Evolutionary conservation across 768 basidiomycete genomes (phyloP).

Genomic region (Xerocomellus intermedius): DNA sequence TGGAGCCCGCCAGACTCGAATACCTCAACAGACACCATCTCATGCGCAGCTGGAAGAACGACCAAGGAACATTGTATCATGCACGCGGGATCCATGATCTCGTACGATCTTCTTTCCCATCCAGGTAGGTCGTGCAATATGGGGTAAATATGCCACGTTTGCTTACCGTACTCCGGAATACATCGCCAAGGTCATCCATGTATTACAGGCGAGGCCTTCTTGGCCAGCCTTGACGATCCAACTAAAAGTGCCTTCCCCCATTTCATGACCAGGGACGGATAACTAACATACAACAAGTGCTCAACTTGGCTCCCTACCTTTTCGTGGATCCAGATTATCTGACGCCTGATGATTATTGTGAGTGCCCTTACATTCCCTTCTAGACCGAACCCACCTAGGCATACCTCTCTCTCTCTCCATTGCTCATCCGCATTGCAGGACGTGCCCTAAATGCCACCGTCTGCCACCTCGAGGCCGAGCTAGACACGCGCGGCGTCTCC

Average conservation of each 20-base stretch:
- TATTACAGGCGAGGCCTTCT: conserved; percentile 48
- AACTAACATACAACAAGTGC: conserved; percentile 69
- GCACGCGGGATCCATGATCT: conserved; percentile 52
- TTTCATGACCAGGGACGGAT: conserved; percentile 56
- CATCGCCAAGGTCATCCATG: conserved; percentile 60
- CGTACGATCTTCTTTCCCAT: conserved; percentile 57
- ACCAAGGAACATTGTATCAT: conserved; percentile 51
- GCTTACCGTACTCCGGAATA: conserved; percentile 42
- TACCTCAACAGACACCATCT: conserved; percentile 90
- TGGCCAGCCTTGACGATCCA: not conserved
- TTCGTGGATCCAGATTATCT: conserved; percentile 68
- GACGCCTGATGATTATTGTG: conserved; percentile 49
- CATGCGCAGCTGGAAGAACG: conserved; percentile 48
- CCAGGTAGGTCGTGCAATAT: conserved; percentile 41
- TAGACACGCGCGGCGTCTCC: not conserved
- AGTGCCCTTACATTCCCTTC: conserved; percentile 6
- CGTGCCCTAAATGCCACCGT: conserved; percentile 8
- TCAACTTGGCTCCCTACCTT: conserved; percentile 68
- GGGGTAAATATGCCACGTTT: not conserved
- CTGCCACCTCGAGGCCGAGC: not conserved
- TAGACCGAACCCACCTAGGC: not conserved
- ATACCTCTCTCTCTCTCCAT: too few relatives aligned
- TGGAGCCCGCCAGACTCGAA: conserved; percentile 78
- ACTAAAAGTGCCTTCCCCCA: not conserved
- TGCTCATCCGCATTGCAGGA: not conserved